These are phyloP conservation scores for Senecio squalidus DNA, from an alignment of 140 eudicot genomes.

Conservation along the genomic window DNA sequence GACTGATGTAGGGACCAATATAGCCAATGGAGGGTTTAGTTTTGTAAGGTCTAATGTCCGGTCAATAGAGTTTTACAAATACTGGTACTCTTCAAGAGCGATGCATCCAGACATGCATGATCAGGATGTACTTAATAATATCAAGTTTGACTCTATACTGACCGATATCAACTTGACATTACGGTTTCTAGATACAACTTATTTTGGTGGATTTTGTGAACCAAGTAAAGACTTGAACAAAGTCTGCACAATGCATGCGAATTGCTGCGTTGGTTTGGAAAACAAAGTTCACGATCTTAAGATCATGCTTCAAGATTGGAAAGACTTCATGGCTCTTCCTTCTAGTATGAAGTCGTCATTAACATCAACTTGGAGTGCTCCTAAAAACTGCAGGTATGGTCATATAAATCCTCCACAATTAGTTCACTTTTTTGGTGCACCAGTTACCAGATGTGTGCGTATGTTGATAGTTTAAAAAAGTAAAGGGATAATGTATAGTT, in stretches of 20 bases:
- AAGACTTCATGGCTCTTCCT: constrained; percentile 46
- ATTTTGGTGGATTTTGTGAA: constrained; percentile 67
- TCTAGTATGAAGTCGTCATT: constrained; percentile 27
- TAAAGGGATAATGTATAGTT: not conserved
- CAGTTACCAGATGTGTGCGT: not conserved
- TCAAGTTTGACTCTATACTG: constrained; percentile 36
- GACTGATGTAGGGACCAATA: constrained; percentile 32
- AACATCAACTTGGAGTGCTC: constrained; percentile 33
- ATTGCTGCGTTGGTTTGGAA: constrained; percentile 59
- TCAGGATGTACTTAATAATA: constrained; percentile 49
- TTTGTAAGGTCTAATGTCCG: constrained; percentile 43
- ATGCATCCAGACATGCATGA: constrained; percentile 45
- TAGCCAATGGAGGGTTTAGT: constrained; percentile 65
- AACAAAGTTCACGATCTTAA: constrained; percentile 55
- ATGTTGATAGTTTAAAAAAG: not conserved
- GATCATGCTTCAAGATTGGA: constrained; percentile 62
- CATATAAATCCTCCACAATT: not conserved
- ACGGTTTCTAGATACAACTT: constrained; percentile 41
- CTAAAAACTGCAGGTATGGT: constrained; percentile 48
- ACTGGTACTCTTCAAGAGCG: constrained; percentile 41
- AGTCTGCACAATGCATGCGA: constrained; percentile 78
- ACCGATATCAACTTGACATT: constrained; percentile 34
- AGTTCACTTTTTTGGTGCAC: not conserved
- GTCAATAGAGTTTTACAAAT: constrained; percentile 54
- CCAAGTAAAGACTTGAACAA: constrained; percentile 54